Conservation (phyloP, 257 asterid species). For the Ballota nigra region DNA sequence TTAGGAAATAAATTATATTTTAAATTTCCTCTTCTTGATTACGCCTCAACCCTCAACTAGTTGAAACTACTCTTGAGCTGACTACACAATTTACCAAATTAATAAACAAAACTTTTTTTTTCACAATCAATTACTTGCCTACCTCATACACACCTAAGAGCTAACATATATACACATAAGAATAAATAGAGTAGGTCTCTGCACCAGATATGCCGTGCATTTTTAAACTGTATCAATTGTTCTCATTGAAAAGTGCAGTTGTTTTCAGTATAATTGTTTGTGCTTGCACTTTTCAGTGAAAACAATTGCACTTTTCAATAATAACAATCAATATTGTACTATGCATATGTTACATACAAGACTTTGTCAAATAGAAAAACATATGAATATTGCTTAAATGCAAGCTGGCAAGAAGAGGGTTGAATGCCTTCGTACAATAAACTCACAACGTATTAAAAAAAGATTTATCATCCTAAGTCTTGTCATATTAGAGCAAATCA, state of each 20-base stretch:
- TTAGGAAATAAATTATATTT: neutral
- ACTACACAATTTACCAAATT: conserved; percentile 21
- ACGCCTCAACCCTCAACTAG: conserved; percentile 4
- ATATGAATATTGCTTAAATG: neutral
- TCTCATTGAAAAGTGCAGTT: too few relatives aligned
- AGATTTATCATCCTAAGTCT: conserved; percentile 23
- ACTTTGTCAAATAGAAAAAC: too few relatives aligned
- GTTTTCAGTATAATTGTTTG: too few relatives aligned
- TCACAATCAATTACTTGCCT: conserved; percentile 28
- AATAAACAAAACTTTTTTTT: conserved; percentile 12
- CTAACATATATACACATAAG: neutral
- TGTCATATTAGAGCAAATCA: neutral
- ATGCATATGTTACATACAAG: too few relatives aligned
- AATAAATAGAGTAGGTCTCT: too few relatives aligned
- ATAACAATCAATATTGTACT: too few relatives aligned
- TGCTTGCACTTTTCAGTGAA: too few relatives aligned
- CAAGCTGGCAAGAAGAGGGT: conserved; percentile 29
- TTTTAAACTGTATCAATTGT: too few relatives aligned
- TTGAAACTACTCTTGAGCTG: conserved; percentile 20
- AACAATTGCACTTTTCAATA: too few relatives aligned
- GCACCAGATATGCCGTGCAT: too few relatives aligned
- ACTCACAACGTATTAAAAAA: neutral
- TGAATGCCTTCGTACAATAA: conserved; percentile 34
- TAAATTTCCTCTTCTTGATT: neutral
- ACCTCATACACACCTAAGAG: conserved; percentile 4